These are phyloP conservation scores for Kwoniella newhampshirensis DNA, from an alignment of 768 basidiomycete genomes.

Conservation along the genomic window DNA sequence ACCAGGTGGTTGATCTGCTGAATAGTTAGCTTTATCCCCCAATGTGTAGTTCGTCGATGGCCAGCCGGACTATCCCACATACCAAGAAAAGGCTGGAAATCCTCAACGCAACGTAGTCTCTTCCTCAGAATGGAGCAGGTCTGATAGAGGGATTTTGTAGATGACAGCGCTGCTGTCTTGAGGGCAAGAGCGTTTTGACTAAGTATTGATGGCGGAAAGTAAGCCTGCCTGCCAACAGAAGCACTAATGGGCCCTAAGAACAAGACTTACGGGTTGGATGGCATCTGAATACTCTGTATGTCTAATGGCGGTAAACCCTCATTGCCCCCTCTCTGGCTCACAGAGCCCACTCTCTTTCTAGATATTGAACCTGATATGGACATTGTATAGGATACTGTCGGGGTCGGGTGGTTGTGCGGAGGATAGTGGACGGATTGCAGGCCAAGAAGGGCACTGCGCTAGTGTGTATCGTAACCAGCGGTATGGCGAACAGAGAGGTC, in stretches of 20 bases:
- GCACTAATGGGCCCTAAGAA: not conserved
- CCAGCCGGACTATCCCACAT: slow-evolving; percentile 4
- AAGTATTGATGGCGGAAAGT: not conserved
- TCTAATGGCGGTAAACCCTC: slow-evolving; percentile 34
- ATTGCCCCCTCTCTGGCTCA: slow-evolving; percentile 30
- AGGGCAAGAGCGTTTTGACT: slow-evolving; percentile 51
- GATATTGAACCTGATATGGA: slow-evolving; percentile 34
- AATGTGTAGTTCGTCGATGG: not conserved
- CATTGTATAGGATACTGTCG: slow-evolving; percentile 7
- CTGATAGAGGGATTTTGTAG: slow-evolving; percentile 47
- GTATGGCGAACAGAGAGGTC: not conserved
- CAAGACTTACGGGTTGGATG: slow-evolving; percentile 42
- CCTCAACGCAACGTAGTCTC: slow-evolving; percentile 42
- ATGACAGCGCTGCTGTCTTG: slow-evolving; percentile 50
- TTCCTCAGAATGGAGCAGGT: slow-evolving; percentile 44
- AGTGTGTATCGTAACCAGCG: not conserved
- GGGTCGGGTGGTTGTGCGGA: not conserved
- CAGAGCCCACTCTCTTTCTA: slow-evolving; percentile 42
- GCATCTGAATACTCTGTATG: slow-evolving; percentile 48
- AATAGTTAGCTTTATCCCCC: not conserved
- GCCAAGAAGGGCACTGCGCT: slow-evolving; percentile 15
- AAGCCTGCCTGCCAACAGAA: no score
- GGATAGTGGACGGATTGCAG: not conserved
- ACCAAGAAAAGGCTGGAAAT: slow-evolving; percentile 48
- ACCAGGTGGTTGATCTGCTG: slow-evolving; percentile 37